phyloP scores from a whole-genome alignment of 1,139 yeast species.

The Saccharomyces hybrid region DNA sequence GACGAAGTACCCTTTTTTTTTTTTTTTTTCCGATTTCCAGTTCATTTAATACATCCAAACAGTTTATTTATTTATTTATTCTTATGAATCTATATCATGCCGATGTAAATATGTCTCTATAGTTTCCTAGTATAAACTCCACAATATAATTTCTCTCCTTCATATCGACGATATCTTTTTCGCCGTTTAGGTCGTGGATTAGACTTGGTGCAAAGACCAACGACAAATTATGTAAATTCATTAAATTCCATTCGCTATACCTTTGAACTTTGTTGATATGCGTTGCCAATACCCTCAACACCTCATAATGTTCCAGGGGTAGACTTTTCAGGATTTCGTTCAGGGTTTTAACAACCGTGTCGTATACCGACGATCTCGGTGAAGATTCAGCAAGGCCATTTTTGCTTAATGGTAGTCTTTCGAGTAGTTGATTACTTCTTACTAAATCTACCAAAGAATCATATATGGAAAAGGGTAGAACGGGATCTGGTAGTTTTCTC shows the following conservation, averaged over 20 bases:
- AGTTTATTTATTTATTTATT: neutral
- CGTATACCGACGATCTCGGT: neutral
- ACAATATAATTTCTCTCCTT: slow-evolving; percentile 71
- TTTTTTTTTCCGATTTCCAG: neutral
- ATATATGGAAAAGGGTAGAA: slow-evolving; percentile 63
- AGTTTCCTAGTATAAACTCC: slow-evolving; percentile 59
- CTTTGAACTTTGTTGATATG: slow-evolving; percentile 58
- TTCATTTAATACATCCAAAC: neutral
- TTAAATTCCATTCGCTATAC: slow-evolving; percentile 50
- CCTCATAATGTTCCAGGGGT: slow-evolving; percentile 61
- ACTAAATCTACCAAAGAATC: slow-evolving; percentile 53
- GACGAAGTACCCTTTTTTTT: neutral
- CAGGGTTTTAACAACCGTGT: slow-evolving; percentile 20
- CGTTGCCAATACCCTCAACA: slow-evolving; percentile 48
- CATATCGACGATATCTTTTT: slow-evolving; percentile 81
- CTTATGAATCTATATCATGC: neutral
- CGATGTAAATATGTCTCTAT: slow-evolving; percentile 15
- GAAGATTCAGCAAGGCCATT: neutral
- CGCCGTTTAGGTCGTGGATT: slow-evolving; percentile 72
- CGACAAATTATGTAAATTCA: slow-evolving; percentile 77
- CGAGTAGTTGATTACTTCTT: slow-evolving; percentile 28
- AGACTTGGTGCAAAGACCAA: slow-evolving; percentile 95
- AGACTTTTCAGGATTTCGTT: slow-evolving; percentile 37
- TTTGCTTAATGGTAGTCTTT: slow-evolving; percentile 9
- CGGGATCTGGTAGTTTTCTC: slow-evolving; percentile 76